Evolutionary conservation across 2,329 filamentous ascomycete genomes (phyloP).

Genomic region (Sarocladium oryzae): DNA sequence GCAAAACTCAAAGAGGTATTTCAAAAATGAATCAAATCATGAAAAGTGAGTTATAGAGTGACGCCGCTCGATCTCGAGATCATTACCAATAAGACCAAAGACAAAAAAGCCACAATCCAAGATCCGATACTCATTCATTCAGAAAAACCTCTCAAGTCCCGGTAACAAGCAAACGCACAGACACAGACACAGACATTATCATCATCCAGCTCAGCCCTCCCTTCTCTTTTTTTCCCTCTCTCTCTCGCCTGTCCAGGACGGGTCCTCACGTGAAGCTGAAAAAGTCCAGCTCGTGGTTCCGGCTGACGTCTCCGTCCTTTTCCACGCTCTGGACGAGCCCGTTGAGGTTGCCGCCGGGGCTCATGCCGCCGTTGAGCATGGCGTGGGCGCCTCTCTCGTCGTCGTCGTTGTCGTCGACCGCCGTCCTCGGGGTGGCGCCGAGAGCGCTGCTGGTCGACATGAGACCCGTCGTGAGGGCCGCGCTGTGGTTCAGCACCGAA

Average conservation of each 20-base stretch:
- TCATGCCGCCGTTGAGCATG: slow-evolving; percentile 11
- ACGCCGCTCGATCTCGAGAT: not conserved
- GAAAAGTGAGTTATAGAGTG: not conserved
- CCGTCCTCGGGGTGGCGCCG: slow-evolving; percentile 6
- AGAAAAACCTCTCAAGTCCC: no score
- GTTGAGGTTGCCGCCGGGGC: slow-evolving; percentile 25
- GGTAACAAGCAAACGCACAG: no score
- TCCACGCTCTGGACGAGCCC: slow-evolving; percentile 24
- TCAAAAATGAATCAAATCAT: not conserved
- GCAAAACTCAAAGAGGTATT: not conserved
- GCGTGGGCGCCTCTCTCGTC: slow-evolving; percentile 9
- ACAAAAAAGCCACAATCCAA: no score
- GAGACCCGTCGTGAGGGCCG: slow-evolving; percentile 19
- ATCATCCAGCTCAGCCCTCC: no score
- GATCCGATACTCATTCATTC: no score
- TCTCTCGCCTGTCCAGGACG: not conserved
- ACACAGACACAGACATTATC: no score
- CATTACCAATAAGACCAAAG: not conserved
- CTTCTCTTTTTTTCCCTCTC: no score
- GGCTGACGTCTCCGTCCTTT: slow-evolving; percentile 18
- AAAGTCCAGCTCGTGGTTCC: slow-evolving; percentile 34
- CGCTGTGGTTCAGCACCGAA: slow-evolving; percentile 20
- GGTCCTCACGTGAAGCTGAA: slow-evolving; percentile 23
- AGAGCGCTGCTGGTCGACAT: slow-evolving; percentile 17
- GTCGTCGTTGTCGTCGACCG: slow-evolving; percentile 13